Percentiles rank a stretch among this genome's conserved stretches.
Conservation (phyloP, 257 asterid species). For the Nemophila menziesii region DNA sequence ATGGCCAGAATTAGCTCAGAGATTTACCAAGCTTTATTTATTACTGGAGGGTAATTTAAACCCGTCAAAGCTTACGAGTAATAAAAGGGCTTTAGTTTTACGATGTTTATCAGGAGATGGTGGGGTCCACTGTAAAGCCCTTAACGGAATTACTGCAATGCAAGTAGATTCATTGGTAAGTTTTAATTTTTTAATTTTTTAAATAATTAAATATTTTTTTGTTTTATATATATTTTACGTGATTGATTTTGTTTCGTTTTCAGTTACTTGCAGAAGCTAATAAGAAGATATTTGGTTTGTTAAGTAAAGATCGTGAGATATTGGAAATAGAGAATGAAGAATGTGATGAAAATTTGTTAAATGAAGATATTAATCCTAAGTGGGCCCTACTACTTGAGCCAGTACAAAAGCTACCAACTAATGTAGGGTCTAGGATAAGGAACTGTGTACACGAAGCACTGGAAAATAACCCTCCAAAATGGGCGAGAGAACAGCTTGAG, state of each 20-base stretch:
- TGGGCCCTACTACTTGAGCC: constrained; percentile 91
- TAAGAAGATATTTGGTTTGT: constrained; percentile 59
- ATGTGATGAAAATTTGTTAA: constrained; percentile 33
- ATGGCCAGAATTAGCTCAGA: constrained; percentile 91
- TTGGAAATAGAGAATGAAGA: constrained; percentile 34
- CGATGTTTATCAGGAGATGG: constrained; percentile 90
- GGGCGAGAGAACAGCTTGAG: constrained; percentile 63
- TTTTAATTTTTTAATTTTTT: background rate
- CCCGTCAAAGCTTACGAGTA: constrained; percentile 55
- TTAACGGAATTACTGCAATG: constrained; percentile 65
- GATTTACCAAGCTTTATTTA: constrained; percentile 59
- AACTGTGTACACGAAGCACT: constrained; percentile 76
- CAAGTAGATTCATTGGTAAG: constrained; percentile 89
- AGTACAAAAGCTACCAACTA: constrained; percentile 89
- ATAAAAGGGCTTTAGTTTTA: constrained; percentile 75
- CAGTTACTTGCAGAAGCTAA: constrained; percentile 90
- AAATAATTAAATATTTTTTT: too few species aligned
- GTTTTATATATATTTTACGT: background rate
- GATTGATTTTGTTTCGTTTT: constrained; percentile 24
- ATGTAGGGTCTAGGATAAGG: constrained; percentile 90
- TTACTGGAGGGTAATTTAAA: constrained; percentile 79
- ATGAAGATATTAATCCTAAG: constrained; percentile 47
- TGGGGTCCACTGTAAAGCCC: constrained; percentile 75
- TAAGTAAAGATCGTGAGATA: constrained; percentile 39
- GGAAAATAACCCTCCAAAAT: constrained; percentile 70